phyloP scores from a whole-genome alignment of 306 rosid species.

The Crotalaria pallida region DNA sequence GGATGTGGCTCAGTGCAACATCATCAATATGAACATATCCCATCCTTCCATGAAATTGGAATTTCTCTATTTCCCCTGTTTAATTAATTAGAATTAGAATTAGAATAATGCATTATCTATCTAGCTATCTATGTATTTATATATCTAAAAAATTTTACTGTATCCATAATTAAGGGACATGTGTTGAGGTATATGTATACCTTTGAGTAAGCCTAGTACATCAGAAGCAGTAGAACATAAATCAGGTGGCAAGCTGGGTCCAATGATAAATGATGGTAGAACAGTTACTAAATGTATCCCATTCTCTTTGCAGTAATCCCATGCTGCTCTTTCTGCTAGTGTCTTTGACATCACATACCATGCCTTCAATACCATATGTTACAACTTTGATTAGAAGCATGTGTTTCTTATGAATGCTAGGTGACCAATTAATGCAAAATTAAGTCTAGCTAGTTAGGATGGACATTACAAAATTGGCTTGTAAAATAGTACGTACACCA shows the following conservation, averaged over 20 bases:
- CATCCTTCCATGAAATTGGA: constrained; percentile 70
- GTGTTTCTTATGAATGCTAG: neutral
- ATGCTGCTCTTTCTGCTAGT: constrained; percentile 75
- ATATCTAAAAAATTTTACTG: neutral
- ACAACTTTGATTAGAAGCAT: neutral
- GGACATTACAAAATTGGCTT: neutral
- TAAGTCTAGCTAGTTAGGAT: neutral
- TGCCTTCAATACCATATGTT: constrained; percentile 29
- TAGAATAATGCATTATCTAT: neutral
- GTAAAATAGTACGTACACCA: no score
- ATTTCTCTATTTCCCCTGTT: constrained; percentile 57
- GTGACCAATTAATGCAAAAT: neutral
- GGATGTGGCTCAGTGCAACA: constrained; percentile 62
- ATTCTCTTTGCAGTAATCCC: constrained; percentile 72
- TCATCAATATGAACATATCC: constrained; percentile 84
- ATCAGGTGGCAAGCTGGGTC: constrained; percentile 63
- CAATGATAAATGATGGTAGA: constrained; percentile 59
- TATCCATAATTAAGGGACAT: neutral
- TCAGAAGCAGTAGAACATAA: constrained; percentile 81
- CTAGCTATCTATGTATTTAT: neutral
- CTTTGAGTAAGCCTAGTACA: constrained; percentile 69
- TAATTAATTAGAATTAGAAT: neutral
- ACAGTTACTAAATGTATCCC: constrained; percentile 59
- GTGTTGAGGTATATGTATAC: constrained; percentile 6
- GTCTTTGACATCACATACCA: constrained; percentile 79